Base-by-base conservation (phyloP, 495 filamentous ascomycete species). In the Oidiodendron maius region DNA sequence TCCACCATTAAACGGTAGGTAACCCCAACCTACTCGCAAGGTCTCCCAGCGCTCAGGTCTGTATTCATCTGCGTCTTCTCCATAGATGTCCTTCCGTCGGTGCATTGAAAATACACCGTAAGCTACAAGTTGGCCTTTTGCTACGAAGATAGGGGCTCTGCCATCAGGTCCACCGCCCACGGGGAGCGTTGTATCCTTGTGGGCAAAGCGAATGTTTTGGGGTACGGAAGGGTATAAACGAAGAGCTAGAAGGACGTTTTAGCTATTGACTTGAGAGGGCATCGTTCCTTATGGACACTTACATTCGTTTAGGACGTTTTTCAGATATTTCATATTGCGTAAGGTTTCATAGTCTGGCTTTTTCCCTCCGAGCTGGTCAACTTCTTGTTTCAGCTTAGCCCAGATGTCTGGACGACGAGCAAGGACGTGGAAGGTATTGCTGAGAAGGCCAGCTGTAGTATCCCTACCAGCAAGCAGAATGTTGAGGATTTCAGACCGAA, bases 401-500 rank as follows among this genome's bases (percentile, higher is more conserved):
- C 89, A 75, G 15, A 77, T 66, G 10, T 77, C 63, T 0, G 87
- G 86, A 51, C 82, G 74, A 3, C 76, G 75, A 15, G 83, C 78
- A 0, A 95, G 71, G 62, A 93, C 84, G 64, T 83, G 86, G 40
- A 91, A 68, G 6, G 76, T 71, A 73, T 82, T 93, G 3, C 78
- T 80, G 0, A 95, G 72, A 0, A 85, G 84, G 3, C 66, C 74
- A 25, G 85, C 86, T 1, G 85, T 89, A 3, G 85, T 89, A 62
- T 90, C 86, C 40, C 86, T 77, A 23, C 80, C 85, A 4, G 86
- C 86, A 34, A 95, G 78, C 32, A 94, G 75, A 34, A 95, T 78
- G 53, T 80, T 80, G 34, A 90, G 71, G 6, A 91, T 68, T 58
- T 95, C 86, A 60, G 87, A 81, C 23, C 83, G 84, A 10, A 95